Percentiles rank a stretch among this genome's conserved stretches.
These are phyloP conservation scores for Saccharomycopsis guyanensis DNA, from an alignment of 805 yeast species.

Conservation along the genomic window DNA sequence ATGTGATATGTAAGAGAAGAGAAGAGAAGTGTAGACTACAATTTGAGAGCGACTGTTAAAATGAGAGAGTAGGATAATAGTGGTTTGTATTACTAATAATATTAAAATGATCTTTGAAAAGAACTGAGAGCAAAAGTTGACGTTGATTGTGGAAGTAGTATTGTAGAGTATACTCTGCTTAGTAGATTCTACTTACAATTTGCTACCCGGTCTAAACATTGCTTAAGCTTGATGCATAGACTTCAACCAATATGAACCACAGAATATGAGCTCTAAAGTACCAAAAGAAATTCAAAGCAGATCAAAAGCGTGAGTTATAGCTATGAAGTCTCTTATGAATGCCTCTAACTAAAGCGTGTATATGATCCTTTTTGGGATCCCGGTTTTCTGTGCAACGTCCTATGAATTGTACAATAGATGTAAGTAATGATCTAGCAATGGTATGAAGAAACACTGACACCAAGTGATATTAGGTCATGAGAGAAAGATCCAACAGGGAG, in stretches of 20 bases:
- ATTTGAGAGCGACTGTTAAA: no score
- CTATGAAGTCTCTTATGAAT: neutral
- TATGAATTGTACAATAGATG: slow-evolving; percentile 14
- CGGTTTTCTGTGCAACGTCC: slow-evolving; percentile 12
- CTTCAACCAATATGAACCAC: no score
- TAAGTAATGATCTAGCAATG: slow-evolving; percentile 3
- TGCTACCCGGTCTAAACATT: no score
- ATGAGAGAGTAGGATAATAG: no score
- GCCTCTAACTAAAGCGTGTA: slow-evolving; percentile 12
- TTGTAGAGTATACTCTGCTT: no score
- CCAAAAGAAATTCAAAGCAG: slow-evolving; percentile 12
- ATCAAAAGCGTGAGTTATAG: slow-evolving; percentile 14
- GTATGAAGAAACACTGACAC: neutral
- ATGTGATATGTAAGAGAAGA: neutral
- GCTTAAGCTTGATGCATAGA: no score
- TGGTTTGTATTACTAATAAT: no score
- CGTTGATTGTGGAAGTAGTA: no score
- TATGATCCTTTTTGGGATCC: slow-evolving; percentile 22
- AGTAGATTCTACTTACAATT: no score
- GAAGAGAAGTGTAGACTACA: no score
- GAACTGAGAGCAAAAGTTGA: no score
- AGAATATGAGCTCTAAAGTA: slow-evolving; percentile 8
- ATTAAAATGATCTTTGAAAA: no score
- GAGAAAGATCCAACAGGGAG: slow-evolving; percentile 39
- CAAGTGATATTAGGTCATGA: slow-evolving; percentile 35